Evolutionary conservation across 177 flowering plant genomes (phyloP).

Genomic region (Vitis hybrid): DNA sequence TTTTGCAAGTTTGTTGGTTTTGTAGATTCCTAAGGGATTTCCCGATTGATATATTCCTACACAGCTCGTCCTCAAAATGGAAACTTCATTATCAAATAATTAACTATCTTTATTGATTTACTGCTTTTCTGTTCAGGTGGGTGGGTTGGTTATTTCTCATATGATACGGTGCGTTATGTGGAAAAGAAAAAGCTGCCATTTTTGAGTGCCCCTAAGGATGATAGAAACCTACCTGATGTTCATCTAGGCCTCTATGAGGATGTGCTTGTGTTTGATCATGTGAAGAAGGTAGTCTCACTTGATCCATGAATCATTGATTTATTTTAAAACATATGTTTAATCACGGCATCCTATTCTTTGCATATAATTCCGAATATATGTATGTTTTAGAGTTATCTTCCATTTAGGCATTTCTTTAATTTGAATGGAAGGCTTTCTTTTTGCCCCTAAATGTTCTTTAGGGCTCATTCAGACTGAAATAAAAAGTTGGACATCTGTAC

Average conservation of each 20-base stretch:
- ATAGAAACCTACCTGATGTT: conserved; percentile 70
- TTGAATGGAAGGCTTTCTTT: neutral
- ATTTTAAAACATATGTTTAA: neutral
- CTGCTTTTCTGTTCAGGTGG: conserved; percentile 55
- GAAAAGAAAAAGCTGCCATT: conserved; percentile 76
- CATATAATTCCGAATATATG: too few species aligned
- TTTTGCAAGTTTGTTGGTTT: neutral
- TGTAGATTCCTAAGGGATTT: neutral
- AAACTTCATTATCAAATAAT: neutral
- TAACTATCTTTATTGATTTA: neutral
- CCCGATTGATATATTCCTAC: neutral
- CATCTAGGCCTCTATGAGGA: conserved; percentile 80
- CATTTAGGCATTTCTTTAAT: neutral
- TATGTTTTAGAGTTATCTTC: too few species aligned
- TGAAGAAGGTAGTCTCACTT: conserved; percentile 55
- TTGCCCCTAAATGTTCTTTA: too few species aligned
- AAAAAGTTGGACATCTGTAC: too few species aligned
- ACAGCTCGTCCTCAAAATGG: neutral
- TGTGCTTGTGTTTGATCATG: conserved; percentile 78
- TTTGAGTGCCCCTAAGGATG: conserved; percentile 65
- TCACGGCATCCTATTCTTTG: too few species aligned
- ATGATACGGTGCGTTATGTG: conserved; percentile 75
- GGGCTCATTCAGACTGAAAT: too few species aligned
- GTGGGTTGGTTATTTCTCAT: conserved; percentile 84
- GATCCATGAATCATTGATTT: neutral